Percentiles rank a stretch among this genome's conserved stretches.
Conservation (phyloP, 306 rosid species). For the Ochetophila trinervis region DNA sequence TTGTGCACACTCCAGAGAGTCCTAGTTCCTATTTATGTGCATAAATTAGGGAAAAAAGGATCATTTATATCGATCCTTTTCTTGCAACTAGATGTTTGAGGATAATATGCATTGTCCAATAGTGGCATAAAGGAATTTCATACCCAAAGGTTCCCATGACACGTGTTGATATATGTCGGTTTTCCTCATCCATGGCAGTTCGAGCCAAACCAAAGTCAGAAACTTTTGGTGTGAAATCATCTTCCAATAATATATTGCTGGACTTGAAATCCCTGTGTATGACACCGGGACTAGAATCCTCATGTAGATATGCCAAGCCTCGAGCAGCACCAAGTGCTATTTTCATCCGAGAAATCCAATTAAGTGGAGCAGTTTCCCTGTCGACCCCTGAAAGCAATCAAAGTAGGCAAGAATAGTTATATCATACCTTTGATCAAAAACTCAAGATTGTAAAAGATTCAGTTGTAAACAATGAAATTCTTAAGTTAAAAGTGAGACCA, state of each 20-base stretch:
- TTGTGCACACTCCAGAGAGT: neutral
- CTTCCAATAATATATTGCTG: constrained; percentile 87
- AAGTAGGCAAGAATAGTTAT: constrained; percentile 13
- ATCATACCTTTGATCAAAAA: constrained; percentile 12
- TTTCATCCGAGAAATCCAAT: constrained; percentile 78
- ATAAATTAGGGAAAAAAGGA: neutral
- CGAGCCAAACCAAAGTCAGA: constrained; percentile 98
- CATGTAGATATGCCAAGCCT: constrained; percentile 90
- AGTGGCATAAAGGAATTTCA: neutral
- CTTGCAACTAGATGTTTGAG: too few relatives aligned
- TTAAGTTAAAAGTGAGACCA: constrained; percentile 10
- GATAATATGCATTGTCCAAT: neutral
- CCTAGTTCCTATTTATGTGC: neutral
- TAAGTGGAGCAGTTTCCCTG: constrained; percentile 63
- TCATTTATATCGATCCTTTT: neutral
- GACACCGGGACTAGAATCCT: constrained; percentile 96
- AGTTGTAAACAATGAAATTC: neutral
- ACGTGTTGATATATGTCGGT: constrained; percentile 81
- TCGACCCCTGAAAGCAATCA: constrained; percentile 56
- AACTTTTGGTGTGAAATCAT: constrained; percentile 91
- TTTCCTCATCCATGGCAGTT: constrained; percentile 77
- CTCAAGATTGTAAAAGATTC: neutral
- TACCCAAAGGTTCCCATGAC: constrained; percentile 99
- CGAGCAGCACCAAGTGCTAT: constrained; percentile 98
- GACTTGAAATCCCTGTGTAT: constrained; percentile 96